Evolutionary conservation across 192 early-diverging fungal genomes (phyloP), one percentile per base, ranked within the genome.

Genomic region (Coemansia sp.): DNA sequence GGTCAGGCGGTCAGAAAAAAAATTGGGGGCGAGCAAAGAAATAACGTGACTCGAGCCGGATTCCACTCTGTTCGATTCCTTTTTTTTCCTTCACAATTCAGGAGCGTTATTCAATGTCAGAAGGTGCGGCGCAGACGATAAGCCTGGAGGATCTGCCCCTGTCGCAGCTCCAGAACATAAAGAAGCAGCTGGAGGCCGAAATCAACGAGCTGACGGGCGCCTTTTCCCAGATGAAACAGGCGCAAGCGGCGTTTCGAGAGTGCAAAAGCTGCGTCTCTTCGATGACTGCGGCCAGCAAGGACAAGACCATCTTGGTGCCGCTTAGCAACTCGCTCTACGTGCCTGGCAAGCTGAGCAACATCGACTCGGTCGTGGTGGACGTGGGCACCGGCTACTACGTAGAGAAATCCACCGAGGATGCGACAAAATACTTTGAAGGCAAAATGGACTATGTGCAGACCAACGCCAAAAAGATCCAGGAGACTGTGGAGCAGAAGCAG

Each of bases 331-430:
- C 82, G 70, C 84, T 94, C n/a, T 98, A 98, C 68, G 90, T 98
- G 11, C 90, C 92, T 45, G 96, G 92, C 51, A 87, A 89, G 62
- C 78, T 98, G 20, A 73, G 81, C 21, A 80, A 93, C 60, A 79
- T 85, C 11, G 83, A 91, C 44, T 91, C 84, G 41, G 91, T 98
- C 10, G 87, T 96, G 57, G 90, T 98, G 2, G 96, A 98, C 70
- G 86, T 95, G 40, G 96, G 96, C 43, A 96, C 96, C 14, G 96
- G 96, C 28, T 98, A 98, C 69, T 94, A 88, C 61, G 85, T 94
- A 18, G 91, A 94, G 68, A 96, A 98, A 84, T 87, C 82, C 72
- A 71, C 82, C 14, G 73, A 80, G n/a, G 90, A 94, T 56, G 94
- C 93, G 4, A 76, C 82, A 53, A 72, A 83, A 18, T 97, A 90